Percentiles rank a stretch among this genome's conserved stretches.
Conservation (phyloP, 1,284 basidiomycete genomes). For the Papiliotrema terrestris region DNA sequence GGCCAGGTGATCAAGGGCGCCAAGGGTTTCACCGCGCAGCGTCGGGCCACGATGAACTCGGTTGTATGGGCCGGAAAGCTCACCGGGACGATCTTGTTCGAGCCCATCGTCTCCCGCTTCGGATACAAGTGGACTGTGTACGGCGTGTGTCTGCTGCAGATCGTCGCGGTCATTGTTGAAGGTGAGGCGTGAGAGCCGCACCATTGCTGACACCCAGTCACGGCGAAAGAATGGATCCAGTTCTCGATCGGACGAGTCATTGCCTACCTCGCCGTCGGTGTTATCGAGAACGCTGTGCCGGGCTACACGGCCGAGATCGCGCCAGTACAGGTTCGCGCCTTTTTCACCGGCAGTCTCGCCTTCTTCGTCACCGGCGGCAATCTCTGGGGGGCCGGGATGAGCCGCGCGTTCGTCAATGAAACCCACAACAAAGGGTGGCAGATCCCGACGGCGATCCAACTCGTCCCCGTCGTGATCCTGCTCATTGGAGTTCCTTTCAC, state of each 20-base stretch:
- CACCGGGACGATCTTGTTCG: too few species aligned
- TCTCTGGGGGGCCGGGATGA: slow-evolving; percentile 6
- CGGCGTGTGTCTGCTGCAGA: too few species aligned
- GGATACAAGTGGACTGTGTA: too few species aligned
- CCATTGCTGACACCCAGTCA: too few species aligned
- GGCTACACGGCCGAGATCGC: slow-evolving; percentile 12
- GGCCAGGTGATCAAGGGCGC: too few species aligned
- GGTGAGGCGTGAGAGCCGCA: too few species aligned
- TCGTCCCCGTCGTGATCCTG: neutral
- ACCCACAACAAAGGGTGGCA: neutral
- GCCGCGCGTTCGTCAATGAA: slow-evolving; percentile 1
- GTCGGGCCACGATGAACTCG: too few species aligned
- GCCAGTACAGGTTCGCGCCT: slow-evolving; percentile 6
- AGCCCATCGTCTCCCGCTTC: too few species aligned
- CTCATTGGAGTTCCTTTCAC: neutral
- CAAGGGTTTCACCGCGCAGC: too few species aligned
- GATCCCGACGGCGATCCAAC: neutral
- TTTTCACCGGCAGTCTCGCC: slow-evolving; percentile 10
- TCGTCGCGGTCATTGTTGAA: too few species aligned
- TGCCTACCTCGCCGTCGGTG: slow-evolving; percentile 20
- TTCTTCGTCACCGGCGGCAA: neutral
- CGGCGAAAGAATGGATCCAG: slow-evolving; percentile 12
- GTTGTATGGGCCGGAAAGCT: too few species aligned
- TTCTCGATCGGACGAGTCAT: slow-evolving; percentile 23
- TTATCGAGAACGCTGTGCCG: slow-evolving; percentile 18